Base-by-base conservation (phyloP, 768 basidiomycete species). In the Naganishia kalamii region DNA sequence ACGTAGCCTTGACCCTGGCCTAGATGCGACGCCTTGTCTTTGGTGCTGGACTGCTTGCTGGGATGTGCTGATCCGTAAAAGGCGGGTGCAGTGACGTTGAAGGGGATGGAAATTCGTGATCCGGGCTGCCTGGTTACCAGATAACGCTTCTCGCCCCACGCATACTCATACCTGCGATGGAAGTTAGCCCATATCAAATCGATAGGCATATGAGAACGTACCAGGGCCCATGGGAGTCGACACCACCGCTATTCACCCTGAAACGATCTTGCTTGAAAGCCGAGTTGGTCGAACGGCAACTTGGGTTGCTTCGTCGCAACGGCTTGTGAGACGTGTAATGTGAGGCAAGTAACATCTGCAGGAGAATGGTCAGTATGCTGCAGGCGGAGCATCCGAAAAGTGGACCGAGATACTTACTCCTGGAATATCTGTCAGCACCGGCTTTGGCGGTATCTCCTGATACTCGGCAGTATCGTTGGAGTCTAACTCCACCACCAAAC, bases 51-150 rank as follows among this genome's bases (percentile, higher is more conserved):
- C 19, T 10, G 10, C 5, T n/a, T n/a, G 7, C 21, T n/a, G 21
- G 7, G 43, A n/a, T 19, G 41, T 19, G 23, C 57, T 4, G 35
- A 13, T 12, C 27, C 29, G 32, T 12, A 12, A 21, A 59, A 35
- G 32, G 21, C 17, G 57, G 41, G 41, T 11, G 54, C 54, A 11
- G 25, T 19, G 41, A 51, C 47, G 19, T 44, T 46, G 54, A 65
- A 65, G 13, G 64, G 64, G 57, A 76, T 70, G 23, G 71, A 67
- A 50, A 76, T 68, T 19, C 60, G 70, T 19, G 75, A 70, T 21
- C 72, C 72, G 1, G 74, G 73, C 40, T 70, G 33, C 44, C 70
- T 68, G 23, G 74, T 67, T 8, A 72, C 65, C 12, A 72, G 61
- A 64, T 76, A 76, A 32, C 44, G 40, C 27, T 65, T 65, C 44